Base-by-base conservation (phyloP, 2,329 filamentous ascomycete genomes). In the Ascochyta clinopodiicola region DNA sequence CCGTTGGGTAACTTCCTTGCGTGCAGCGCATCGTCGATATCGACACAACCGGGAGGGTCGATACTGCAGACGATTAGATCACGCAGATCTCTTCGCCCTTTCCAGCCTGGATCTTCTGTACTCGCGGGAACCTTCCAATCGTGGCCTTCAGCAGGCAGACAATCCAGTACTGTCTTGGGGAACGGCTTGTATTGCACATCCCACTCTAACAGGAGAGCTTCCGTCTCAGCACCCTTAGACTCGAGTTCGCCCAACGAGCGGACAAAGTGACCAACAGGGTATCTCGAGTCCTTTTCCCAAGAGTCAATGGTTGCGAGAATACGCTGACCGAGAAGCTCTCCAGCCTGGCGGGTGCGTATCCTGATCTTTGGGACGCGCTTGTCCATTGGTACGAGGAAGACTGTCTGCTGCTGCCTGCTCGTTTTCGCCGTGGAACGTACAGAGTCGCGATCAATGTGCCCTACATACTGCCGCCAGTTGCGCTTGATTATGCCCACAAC, bases 171-270 rank as follows among this genome's bases (percentile, higher is more conserved):
- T 0, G 92, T 91, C 77, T 96, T 96, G 5, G 95, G 93, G 75
- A 99, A 99, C 0, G 95, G 95, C 51, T 94, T 87, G 77, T 99
- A 99, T 74, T 99, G 95, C 2, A 99, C 95, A 71, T 99, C 95
- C 78, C 93, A 96, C 74, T 99, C 95, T 25, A 99, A 82, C 10
- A 99, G 81, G 39, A 99, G 80, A 19, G 95, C 95, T 75, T 99
- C 95, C 0, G 95, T 99, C 79, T 98, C 95, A 7, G 95, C 95
- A n/a, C 90, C 92, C 76, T 99, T 98, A 6, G 91, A 96, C 77
- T 99, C 95, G 42, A 99, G 79, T 74, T 96, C 93, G 62, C 95
- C 95, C 8, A 99, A 80, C 22, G 92, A 95, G 56, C 95, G 89
- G 44, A 99, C 89, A 68, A 98, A 96, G 74, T 99, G 95, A 10